Percentiles rank a stretch among this genome's conserved stretches.
These are phyloP conservation scores for Orbilia javanica DNA, from an alignment of 2,329 filamentous ascomycete species.

Conservation along the genomic window DNA sequence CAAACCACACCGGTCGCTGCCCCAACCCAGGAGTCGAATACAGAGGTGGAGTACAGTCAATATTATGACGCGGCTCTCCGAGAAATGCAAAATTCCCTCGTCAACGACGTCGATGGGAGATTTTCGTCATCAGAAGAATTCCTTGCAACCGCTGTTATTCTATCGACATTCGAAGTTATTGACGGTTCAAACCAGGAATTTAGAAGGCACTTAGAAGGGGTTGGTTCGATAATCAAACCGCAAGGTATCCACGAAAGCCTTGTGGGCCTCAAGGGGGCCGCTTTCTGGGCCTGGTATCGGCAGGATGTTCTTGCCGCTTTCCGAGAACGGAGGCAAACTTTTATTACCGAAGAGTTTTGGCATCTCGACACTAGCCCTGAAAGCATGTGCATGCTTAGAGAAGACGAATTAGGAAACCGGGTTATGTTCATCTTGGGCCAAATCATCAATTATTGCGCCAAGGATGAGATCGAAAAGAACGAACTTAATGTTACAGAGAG, in stretches of 20 bases:
- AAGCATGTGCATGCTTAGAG: slow-evolving; percentile 55
- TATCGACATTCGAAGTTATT: slow-evolving; percentile 63
- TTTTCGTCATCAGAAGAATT: slow-evolving; percentile 61
- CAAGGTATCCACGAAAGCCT: slow-evolving; percentile 63
- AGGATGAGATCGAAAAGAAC: slow-evolving; percentile 57
- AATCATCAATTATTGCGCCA: slow-evolving; percentile 57
- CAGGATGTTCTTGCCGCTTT: slow-evolving; percentile 64
- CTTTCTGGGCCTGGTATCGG: slow-evolving; percentile 64
- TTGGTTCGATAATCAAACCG: slow-evolving; percentile 63
- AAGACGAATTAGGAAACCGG: slow-evolving; percentile 50
- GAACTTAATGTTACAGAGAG: slow-evolving; percentile 47
- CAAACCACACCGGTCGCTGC: slow-evolving; percentile 28
- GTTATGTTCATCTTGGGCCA: slow-evolving; percentile 57
- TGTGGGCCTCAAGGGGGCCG: slow-evolving; percentile 61
- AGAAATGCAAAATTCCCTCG: slow-evolving; percentile 59
- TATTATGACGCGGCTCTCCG: slow-evolving; percentile 62
- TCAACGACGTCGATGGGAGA: slow-evolving; percentile 46
- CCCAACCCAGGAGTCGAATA: slow-evolving; percentile 44
- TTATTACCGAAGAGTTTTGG: slow-evolving; percentile 59
- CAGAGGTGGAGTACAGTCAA: slow-evolving; percentile 61
- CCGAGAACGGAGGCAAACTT: slow-evolving; percentile 62
- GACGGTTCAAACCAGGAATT: slow-evolving; percentile 63
- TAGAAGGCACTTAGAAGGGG: slow-evolving; percentile 63
- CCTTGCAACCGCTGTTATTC: slow-evolving; percentile 62
- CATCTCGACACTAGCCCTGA: slow-evolving; percentile 47